Conservation (phyloP, 345 rosid species). For the Camelina laxa region DNA sequence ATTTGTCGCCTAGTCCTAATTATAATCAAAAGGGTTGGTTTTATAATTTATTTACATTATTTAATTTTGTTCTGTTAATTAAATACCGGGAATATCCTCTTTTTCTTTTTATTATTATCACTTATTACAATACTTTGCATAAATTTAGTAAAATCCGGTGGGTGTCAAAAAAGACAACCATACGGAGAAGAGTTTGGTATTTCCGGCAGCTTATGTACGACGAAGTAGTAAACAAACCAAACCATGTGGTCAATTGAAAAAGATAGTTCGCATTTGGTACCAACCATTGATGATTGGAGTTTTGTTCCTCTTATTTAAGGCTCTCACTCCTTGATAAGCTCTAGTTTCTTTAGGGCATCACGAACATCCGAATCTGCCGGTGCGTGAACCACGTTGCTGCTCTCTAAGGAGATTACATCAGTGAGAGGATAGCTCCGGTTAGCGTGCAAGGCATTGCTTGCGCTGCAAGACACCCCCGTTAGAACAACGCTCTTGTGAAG, state of each 20-base stretch:
- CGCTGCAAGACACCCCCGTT: constrained; percentile 66
- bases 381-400: constrained; percentile 65
- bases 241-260: constrained; percentile 36
- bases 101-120: constrained; percentile 21
- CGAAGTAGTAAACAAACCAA: constrained; percentile 34
- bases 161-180: constrained; percentile 42
- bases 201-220: constrained; percentile 44
- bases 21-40: background rate
- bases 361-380: constrained; percentile 57
- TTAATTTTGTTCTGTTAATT: background rate
- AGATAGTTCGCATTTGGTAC: constrained; percentile 8
- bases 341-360: constrained; percentile 62
- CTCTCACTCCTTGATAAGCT: constrained; percentile 47
- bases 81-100: constrained; percentile 15
- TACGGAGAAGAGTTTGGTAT: constrained; percentile 29
- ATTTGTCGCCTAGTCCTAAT: background rate
- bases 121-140: constrained; percentile 25
- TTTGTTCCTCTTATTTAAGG: background rate
- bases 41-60: background rate
- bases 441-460: constrained; percentile 59
- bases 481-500: constrained; percentile 75
- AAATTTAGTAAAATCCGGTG: constrained; percentile 14
- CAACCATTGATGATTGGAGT: constrained; percentile 19
- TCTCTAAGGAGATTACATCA: constrained; percentile 77
- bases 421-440: constrained; percentile 83